Conservation (phyloP, 2,329 filamentous ascomycete genomes). For the Diaporthe humulicola region DNA sequence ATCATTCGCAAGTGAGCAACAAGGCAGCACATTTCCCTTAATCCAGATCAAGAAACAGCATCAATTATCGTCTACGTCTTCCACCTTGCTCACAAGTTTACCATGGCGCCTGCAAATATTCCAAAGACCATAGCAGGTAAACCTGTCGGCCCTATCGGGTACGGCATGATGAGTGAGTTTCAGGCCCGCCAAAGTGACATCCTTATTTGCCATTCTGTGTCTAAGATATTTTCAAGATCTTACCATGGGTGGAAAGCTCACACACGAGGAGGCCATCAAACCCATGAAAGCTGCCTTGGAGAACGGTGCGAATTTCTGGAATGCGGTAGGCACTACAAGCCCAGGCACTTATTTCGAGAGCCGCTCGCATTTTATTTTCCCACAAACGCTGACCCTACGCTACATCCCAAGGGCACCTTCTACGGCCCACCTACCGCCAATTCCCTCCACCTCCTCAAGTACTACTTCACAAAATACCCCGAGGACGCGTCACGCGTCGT, state of each 20-base stretch:
- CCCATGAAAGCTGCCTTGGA: conserved; percentile 66
- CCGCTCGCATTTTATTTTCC: too few species aligned
- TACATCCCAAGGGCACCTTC: conserved; percentile 61
- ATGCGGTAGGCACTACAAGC: conserved; percentile 56
- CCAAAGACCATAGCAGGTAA: background rate
- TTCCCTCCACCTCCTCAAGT: conserved; percentile 68
- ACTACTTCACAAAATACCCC: conserved; percentile 74
- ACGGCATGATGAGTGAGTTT: conserved; percentile 55
- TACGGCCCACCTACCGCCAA: conserved; percentile 73
- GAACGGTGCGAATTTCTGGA: conserved; percentile 67
- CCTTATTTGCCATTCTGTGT: too few species aligned
- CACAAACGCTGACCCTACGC: too few species aligned
- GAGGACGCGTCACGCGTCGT: conserved; percentile 74
- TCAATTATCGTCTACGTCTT: too few species aligned
- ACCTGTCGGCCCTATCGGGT: conserved; percentile 31
- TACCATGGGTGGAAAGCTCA: conserved; percentile 55
- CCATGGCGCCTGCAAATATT: background rate
- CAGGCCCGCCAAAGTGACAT: background rate
- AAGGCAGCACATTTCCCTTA: too few species aligned
- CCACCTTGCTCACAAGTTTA: too few species aligned
- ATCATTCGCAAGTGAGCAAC: too few species aligned
- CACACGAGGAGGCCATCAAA: conserved; percentile 63
- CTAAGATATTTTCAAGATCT: conserved; percentile 43
- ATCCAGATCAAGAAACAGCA: too few species aligned
- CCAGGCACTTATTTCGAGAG: too few species aligned